Conservation (phyloP, 441 rosid species). For the Arabidopsis lyrata region DNA sequence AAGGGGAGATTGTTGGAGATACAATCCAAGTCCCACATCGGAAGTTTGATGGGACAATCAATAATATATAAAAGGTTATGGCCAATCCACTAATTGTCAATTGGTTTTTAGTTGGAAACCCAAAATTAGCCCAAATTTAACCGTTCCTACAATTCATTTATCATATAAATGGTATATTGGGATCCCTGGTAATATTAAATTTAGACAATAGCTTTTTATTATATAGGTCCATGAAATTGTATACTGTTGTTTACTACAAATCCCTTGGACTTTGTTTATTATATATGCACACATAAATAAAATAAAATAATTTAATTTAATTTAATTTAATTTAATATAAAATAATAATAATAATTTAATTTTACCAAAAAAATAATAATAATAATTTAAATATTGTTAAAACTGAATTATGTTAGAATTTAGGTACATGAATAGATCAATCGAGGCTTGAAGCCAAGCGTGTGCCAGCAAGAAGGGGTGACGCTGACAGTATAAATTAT, state of each 20-base stretch:
- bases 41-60: no score
- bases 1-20: no score
- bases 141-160: not conserved
- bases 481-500: slow-evolving; percentile 19
- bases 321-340: no score
- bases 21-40: no score
- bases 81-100: no score
- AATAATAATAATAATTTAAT: no score
- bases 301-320: no score
- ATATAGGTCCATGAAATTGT: not conserved
- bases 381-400: not conserved
- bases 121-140: no score
- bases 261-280: not conserved
- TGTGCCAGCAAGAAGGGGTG: slow-evolving; percentile 40
- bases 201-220: not conserved
- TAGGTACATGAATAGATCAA: slow-evolving; percentile 18
- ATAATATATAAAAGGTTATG: no score
- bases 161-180: not conserved
- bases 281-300: not conserved
- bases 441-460: slow-evolving; percentile 33
- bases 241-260: not conserved
- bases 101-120: no score
- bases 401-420: slow-evolving; percentile 1
- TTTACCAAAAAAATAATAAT: no score
- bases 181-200: not conserved